Conservation (phyloP, 371 early-diverging fungal species). For the Rhizopus sp. region DNA sequence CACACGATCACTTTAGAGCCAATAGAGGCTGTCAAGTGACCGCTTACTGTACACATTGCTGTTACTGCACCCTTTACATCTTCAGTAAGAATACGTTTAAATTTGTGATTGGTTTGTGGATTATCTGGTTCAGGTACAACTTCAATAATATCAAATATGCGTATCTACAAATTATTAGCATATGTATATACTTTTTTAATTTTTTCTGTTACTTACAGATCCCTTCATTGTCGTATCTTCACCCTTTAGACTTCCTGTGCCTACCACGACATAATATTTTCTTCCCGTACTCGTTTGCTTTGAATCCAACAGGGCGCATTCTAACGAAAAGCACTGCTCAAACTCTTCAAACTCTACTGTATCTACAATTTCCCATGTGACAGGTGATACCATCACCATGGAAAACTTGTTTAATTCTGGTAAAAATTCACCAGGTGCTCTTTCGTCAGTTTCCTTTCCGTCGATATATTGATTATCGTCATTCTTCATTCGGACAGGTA, state of each 20-base stretch:
- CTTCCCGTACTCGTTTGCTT: constrained; percentile 86
- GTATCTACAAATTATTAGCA: constrained; percentile 53
- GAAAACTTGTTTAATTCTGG: constrained; percentile 68
- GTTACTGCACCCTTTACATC: constrained; percentile 97
- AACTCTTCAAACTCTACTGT: constrained; percentile 75
- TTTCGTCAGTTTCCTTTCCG: constrained; percentile 33
- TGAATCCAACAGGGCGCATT: constrained; percentile 83
- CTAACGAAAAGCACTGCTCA: constrained; percentile 84
- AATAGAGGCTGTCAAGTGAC: constrained; percentile 87
- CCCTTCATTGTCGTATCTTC: constrained; percentile 95
- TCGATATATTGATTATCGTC: constrained; percentile 67
- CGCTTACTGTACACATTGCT: constrained; percentile 83
- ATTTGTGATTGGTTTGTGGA: constrained; percentile 93
- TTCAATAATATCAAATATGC: constrained; percentile 95
- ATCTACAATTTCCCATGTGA: constrained; percentile 96
- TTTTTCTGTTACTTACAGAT: constrained; percentile 54
- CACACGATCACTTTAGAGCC: constrained; percentile 94
- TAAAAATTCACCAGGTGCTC: constrained; percentile 55
- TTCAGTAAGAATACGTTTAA: constrained; percentile 82
- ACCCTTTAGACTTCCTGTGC: constrained; percentile 87
- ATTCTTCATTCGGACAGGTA: constrained; percentile 66
- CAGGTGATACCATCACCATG: constrained; percentile 89
- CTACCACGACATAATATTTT: constrained; percentile 88
- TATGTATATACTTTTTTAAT: not conserved
- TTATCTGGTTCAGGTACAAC: constrained; percentile 96